These are phyloP conservation scores for Raffaelea arxii DNA, from an alignment of 2,329 filamentous ascomycete species.

Conservation along the genomic window DNA sequence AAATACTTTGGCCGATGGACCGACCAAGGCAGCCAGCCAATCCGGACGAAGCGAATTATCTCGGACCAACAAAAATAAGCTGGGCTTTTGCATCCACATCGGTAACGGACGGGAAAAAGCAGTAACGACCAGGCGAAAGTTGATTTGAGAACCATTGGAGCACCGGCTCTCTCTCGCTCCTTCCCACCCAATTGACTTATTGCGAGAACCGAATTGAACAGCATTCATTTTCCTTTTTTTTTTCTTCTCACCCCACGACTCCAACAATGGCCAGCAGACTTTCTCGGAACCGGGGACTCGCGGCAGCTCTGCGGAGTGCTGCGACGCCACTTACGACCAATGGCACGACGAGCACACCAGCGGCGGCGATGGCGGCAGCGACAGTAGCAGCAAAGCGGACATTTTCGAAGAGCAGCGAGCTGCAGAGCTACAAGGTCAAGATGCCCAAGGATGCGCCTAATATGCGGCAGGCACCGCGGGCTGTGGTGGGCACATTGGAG, in stretches of 20 bases:
- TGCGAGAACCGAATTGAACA: neutral
- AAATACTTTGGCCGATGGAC: slow-evolving; percentile 6
- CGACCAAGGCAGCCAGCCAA: slow-evolving; percentile 7
- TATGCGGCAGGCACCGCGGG: slow-evolving; percentile 54
- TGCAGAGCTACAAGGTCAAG: slow-evolving; percentile 38
- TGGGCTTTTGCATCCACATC: slow-evolving; percentile 3
- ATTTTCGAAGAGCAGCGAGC: slow-evolving; percentile 37
- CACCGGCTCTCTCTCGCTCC: neutral
- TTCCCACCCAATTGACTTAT: slow-evolving; percentile 24
- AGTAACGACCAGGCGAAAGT: neutral
- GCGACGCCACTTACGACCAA: no score
- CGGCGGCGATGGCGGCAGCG: no score
- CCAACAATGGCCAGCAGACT: slow-evolving; percentile 49
- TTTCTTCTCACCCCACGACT: slow-evolving; percentile 26
- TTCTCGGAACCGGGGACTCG: slow-evolving; percentile 45
- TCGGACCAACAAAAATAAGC: slow-evolving; percentile 9
- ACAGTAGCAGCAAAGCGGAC: no score
- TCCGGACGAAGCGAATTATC: slow-evolving; percentile 12
- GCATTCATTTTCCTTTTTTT: neutral
- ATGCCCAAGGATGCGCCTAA: slow-evolving; percentile 55
- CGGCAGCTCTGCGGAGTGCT: slow-evolving; percentile 46
- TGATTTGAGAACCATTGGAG: neutral
- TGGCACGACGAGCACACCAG: slow-evolving; percentile 17
- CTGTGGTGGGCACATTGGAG: slow-evolving; percentile 54
- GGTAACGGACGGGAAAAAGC: neutral